Evolutionary conservation across 768 basidiomycete genomes (phyloP), one percentile per base, ranked within the genome.

Genomic region (Mycena capillaripes): DNA sequence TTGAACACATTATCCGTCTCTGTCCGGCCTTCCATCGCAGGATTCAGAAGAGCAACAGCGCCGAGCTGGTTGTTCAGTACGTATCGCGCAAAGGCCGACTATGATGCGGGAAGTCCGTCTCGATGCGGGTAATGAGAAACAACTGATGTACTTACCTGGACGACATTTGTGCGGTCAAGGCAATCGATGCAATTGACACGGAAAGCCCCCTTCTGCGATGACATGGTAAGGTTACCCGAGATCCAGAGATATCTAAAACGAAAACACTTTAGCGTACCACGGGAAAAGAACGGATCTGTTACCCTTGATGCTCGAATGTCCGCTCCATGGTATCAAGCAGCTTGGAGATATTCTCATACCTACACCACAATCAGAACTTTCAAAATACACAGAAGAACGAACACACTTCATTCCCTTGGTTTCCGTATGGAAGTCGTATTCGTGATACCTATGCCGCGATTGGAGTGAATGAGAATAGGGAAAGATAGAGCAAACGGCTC

Each of bases 141-240:
- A 56, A 16, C 55, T 23, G 16, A 27, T 21, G 4, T 11, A 55
- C 85, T 59, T 76, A 92, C 95, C 87, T 96, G 93, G 11, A 98
- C 95, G 27, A 98, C 97, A 78, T 97, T 98, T 17, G 97, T 98
- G 61, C 97, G 86, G 79, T 99, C 97, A 48, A 98, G 84, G 77
- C 97, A 97, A 78, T 99, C 97, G 53, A 98, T 97, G 79, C 97
- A 99, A 78, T 97, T 98, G 27, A 96, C 89, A 4, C 97, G 90
- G 82, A 95, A 98, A 3, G 93, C 90, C 1, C 95, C 96, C 69
- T 90, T 92, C 80, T 99, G 97, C 77, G 90, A 88, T 8, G 95
- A 92, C 80, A 97, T 86, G 16, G 92, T 85, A 17, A 84, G 84
- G 34, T 90, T 84, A 66, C 93, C 88, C 2, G 93, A 93, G 23